phyloP scores from a whole-genome alignment of 2,329 filamentous ascomycete genomes.

The Fusarium algeriense region DNA sequence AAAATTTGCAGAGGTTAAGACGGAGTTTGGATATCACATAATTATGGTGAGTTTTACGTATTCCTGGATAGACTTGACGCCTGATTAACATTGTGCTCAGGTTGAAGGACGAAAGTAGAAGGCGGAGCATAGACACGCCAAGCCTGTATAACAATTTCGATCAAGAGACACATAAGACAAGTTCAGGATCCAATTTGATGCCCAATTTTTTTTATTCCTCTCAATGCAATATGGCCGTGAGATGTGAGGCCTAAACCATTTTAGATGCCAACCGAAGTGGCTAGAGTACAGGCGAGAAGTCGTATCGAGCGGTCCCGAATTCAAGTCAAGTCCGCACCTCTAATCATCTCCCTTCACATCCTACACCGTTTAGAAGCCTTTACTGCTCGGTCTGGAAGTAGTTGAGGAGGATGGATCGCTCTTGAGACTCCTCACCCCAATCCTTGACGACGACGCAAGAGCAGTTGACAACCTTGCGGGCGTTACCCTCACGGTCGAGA shows the following conservation, averaged over 20 bases:
- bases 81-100: conserved; percentile 40
- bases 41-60: conserved; percentile 72
- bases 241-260: conserved; percentile 54
- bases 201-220: conserved; percentile 57
- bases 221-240: conserved; percentile 53
- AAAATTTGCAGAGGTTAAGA: conserved; percentile 78
- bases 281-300: conserved; percentile 61
- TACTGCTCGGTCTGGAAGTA: conserved; percentile 98
- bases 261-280: conserved; percentile 61
- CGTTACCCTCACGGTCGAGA: conserved; percentile 98
- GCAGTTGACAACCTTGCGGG: conserved; percentile 99
- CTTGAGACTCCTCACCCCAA: conserved; percentile 99
- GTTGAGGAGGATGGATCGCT: conserved; percentile 99
- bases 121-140: background rate
- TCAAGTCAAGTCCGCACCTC: conserved; percentile 53
- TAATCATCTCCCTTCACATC: conserved; percentile 55
- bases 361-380: conserved; percentile 49
- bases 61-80: background rate
- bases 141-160: background rate
- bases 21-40: conserved; percentile 81
- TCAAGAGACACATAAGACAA: conserved; percentile 4
- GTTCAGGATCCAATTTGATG: conserved; percentile 45
- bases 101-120: conserved; percentile 58
- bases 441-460: conserved; percentile 99
- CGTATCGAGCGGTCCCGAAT: conserved; percentile 51